phyloP scores from a whole-genome alignment of 129 eudicot species.

The Escallonia rubra region DNA sequence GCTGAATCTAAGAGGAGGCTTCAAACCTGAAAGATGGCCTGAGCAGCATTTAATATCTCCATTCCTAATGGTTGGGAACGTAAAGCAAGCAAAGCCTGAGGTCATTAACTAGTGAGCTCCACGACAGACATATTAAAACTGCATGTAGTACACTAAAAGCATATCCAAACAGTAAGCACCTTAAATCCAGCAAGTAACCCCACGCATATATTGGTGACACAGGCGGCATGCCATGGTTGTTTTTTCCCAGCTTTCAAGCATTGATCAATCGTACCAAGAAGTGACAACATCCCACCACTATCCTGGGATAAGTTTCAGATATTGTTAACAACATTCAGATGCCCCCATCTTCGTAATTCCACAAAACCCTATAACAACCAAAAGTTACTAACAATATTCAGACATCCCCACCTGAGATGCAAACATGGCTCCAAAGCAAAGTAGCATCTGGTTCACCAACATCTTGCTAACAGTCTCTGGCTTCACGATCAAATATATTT shows the following conservation, averaged over 20 bases:
- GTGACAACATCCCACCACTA: constrained; percentile 82
- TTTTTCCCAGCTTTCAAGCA: constrained; percentile 73
- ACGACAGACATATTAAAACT: constrained; percentile 10
- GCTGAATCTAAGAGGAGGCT: constrained; percentile 10
- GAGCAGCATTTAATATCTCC: constrained; percentile 60
- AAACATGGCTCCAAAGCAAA: constrained; percentile 83
- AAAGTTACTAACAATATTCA: constrained; percentile 13
- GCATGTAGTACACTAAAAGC: constrained; percentile 5
- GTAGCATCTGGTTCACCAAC: constrained; percentile 95
- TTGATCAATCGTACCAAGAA: constrained; percentile 73
- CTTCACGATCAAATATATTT: constrained; percentile 38
- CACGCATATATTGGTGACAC: constrained; percentile 82
- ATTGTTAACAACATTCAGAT: constrained; percentile 1
- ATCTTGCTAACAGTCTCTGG: constrained; percentile 90
- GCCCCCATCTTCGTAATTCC: too few species aligned
- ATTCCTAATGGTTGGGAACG: constrained; percentile 74
- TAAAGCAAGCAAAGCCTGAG: constrained; percentile 66
- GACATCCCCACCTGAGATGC: constrained; percentile 74
- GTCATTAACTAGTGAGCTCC: background rate
- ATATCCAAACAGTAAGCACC: constrained; percentile 37
- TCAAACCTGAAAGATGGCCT: constrained; percentile 86
- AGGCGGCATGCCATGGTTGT: constrained; percentile 64
- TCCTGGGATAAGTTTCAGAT: constrained; percentile 62
- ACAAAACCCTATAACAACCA: background rate
- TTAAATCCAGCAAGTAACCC: constrained; percentile 92